Base-by-base conservation (phyloP, 192 early-diverging fungal species). In the Backusella liffmaniae region DNA sequence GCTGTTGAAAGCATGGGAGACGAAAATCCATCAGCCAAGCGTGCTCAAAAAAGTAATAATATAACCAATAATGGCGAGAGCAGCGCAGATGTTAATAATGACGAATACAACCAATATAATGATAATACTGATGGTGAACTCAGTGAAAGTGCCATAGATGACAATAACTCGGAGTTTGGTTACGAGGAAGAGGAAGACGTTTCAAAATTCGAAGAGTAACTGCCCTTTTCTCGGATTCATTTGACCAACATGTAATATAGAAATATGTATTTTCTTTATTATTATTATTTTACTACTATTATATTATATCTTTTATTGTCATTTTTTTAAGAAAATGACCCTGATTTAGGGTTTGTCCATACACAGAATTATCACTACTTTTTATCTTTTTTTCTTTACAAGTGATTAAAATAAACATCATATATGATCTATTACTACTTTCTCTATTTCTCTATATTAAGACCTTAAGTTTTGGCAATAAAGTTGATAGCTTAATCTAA, bases 181-280 rank as follows among this genome's bases (percentile, higher is more conserved):
- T 23, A 62, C 26, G 56, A 56, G 0, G 51, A 59, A 26, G 56
- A 59, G 56, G 56, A 59, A 26, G 56, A 59, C 12, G 23, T 59
- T 9, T 8, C 12, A 12, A 59, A 29, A 26, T 10, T 23, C 12
- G 56, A 59, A 4, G 56, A 29, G 10, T 23, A 59, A 26, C 3
- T 12, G 0, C 23, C 53, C 51, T 10, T 12, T 8, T 13, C 21
- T 26, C 1, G 21, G 23, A 59, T 59, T 59, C 23, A 59, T 26
- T 59, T 59, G 23, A 12, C 8, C 56, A 59, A 59, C 23, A 59
- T 59, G 56, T 62, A 62, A 62, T 62, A 62, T 62, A 62, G 56
- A 62, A 62, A 29, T 62, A 62, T 62, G 56, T 0, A 29, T 5
- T 62, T 62, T 59, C 53, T 59, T 29, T 62, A 62, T 62, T 62